Evolutionary conservation across 2,329 filamentous ascomycete species (phyloP).

Genomic region (Neurospora crassa): DNA sequence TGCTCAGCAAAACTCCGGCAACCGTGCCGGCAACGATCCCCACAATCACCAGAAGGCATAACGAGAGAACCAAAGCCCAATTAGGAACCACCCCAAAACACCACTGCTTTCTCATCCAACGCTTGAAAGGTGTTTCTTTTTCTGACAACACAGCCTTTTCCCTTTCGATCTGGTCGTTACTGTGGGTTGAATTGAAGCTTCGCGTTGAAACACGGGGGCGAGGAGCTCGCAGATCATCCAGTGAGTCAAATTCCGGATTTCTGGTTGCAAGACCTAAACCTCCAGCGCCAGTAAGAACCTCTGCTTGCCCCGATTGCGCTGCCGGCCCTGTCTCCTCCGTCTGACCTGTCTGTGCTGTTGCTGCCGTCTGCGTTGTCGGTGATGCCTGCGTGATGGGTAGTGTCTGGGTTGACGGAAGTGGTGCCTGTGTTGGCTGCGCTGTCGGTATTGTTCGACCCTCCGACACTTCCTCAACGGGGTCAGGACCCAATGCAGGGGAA

Average conservation of each 20-base stretch:
- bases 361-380: not conserved
- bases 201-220: constrained; percentile 41
- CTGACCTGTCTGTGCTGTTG: not conserved
- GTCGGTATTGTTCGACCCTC: constrained; percentile 9
- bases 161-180: constrained; percentile 45
- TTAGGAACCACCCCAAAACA: constrained; percentile 43
- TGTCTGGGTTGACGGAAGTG: not conserved
- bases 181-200: constrained; percentile 40
- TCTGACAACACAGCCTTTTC: constrained; percentile 36
- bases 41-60: constrained; percentile 39
- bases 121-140: constrained; percentile 35
- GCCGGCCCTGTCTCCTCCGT: not conserved
- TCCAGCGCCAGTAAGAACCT: constrained; percentile 44
- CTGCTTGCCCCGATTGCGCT: not conserved
- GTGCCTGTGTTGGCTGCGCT: constrained; percentile 1
- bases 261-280: constrained; percentile 51
- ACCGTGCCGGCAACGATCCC: constrained; percentile 48
- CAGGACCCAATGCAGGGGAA: not conserved
- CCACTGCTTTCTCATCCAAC: constrained; percentile 44
- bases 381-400: not conserved
- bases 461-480: constrained; percentile 5
- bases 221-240: constrained; percentile 42
- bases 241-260: constrained; percentile 53
- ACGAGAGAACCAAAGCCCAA: constrained; percentile 49
- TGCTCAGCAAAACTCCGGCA: constrained; percentile 36